Percentiles rank a stretch among this genome's conserved stretches.
These are phyloP conservation scores for Pyrenochaeta sp. DNA, from an alignment of 2,329 filamentous ascomycete genomes.

Conservation along the genomic window DNA sequence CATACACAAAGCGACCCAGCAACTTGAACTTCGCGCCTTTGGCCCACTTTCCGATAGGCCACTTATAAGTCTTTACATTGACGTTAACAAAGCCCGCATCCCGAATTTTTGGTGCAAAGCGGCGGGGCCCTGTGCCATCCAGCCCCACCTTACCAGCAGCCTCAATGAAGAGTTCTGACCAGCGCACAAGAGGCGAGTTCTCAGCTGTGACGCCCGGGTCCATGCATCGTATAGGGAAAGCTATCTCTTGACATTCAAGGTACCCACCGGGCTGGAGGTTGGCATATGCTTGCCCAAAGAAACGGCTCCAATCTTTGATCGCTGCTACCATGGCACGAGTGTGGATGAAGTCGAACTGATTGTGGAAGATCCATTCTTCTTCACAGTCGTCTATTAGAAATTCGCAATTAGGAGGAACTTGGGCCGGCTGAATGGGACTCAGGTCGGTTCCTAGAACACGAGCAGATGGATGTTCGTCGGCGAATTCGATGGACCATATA, in stretches of 20 bases:
- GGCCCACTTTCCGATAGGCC: constrained; percentile 43
- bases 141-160: constrained; percentile 44
- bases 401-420: constrained; percentile 44
- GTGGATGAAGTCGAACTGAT: constrained; percentile 67
- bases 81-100: constrained; percentile 37
- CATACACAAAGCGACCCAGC: constrained; percentile 34
- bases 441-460: constrained; percentile 47
- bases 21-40: constrained; percentile 41
- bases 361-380: constrained; percentile 64
- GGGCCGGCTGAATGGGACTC: constrained; percentile 41
- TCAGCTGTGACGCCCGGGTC: constrained; percentile 28
- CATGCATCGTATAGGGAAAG: constrained; percentile 35
- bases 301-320: constrained; percentile 62
- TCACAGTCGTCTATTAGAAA: constrained; percentile 48
- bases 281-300: constrained; percentile 54
- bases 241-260: constrained; percentile 59
- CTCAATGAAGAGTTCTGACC: constrained; percentile 35
- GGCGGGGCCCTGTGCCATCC: constrained; percentile 50
- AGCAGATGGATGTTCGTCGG: constrained; percentile 43
- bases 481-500: constrained; percentile 44
- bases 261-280: constrained; percentile 60
- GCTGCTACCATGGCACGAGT: constrained; percentile 61
- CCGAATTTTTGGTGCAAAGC: constrained; percentile 42
- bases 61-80: constrained; percentile 40
- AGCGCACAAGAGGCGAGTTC: constrained; percentile 36